Base-by-base conservation (phyloP, 202 grass and related monocot species). In the Zizania palustris region DNA sequence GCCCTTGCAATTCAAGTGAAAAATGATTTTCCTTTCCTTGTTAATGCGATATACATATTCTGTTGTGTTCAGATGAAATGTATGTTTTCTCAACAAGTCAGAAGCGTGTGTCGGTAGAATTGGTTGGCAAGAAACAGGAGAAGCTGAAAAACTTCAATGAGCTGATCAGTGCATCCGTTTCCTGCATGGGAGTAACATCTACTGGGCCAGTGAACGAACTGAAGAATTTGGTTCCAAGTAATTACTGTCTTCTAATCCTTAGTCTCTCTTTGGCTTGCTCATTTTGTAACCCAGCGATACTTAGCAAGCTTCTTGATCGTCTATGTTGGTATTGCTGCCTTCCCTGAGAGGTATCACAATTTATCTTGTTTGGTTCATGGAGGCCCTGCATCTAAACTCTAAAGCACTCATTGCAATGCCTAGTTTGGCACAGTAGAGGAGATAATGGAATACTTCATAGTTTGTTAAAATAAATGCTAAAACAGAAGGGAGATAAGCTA, bases 31-130 rank as follows among this genome's bases (percentile, higher is more conserved):
- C 1, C n/a, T 21, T 67, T 49, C 11, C 21, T 34, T 69, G 12
- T 9, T 50, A 60, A 41, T 42, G 39, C 34, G 7, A 10, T 41
- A 22, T 21, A 46, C 50, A 20, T 63, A 6, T 14, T 59, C 6
- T 69, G 1, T 39, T n/a, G 60, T 8, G 11, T 82, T 40, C 79
- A 98, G 95, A 94, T 80, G 95, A 94, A 73, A 98, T 94, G 95
- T 98, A 94, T 63, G 91, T 98, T 28, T 85, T 92, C 69, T 98
- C 95, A 37, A 88, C 91, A 22, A 94, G 91, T 54, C 81, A 94
- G 83, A 92, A 88, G 74, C 89, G 77, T 40, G 91, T 98, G 3
- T 86, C 89, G 0, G 87, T 98, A 61, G 89, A 98, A 21, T 21
- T 98, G 56, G 82, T 98, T 41, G 91, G 95, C 38, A 84, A 86